Conservation (phyloP, 2,329 filamentous ascomycete species). For the Dichotomopilus funicola region DNA sequence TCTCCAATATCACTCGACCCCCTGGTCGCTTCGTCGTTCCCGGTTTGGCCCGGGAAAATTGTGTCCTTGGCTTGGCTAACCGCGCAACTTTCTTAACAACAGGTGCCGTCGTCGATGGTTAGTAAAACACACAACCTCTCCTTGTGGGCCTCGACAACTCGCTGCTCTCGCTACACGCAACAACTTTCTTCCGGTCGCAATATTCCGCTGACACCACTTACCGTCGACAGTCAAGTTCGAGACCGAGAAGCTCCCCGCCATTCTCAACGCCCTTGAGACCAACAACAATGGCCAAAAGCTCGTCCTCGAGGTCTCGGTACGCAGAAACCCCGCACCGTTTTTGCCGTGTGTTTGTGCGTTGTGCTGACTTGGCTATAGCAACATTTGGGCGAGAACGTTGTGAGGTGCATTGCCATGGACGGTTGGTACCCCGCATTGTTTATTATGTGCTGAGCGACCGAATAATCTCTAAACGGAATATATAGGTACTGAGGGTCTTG, state of each 20-base stretch:
- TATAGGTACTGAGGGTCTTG: constrained; percentile 96
- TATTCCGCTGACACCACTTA: constrained; percentile 18
- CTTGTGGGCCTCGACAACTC: background rate
- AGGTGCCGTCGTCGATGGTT: constrained; percentile 98
- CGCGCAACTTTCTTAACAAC: constrained; percentile 58
- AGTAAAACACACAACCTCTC: constrained; percentile 33
- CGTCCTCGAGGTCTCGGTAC: constrained; percentile 91
- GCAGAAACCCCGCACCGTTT: constrained; percentile 21
- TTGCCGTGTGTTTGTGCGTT: constrained; percentile 4
- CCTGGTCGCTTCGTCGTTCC: background rate
- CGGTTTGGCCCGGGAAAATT: constrained; percentile 29
- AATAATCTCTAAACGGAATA: constrained; percentile 11
- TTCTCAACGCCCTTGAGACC: constrained; percentile 94
- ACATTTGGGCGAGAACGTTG: constrained; percentile 99
- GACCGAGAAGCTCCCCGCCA: constrained; percentile 82
- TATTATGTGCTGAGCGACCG: constrained; percentile 1
- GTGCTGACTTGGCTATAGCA: constrained; percentile 57
- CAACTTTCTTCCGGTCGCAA: constrained; percentile 6
- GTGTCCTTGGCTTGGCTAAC: constrained; percentile 40
- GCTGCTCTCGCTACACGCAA: constrained; percentile 8
- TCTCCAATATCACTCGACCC: background rate
- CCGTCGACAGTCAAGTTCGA: constrained; percentile 85
- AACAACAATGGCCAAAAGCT: constrained; percentile 91
- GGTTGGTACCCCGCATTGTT: constrained; percentile 44
- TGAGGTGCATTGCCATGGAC: constrained; percentile 99